Percentiles rank a stretch among this genome's conserved stretches.
phyloP scores from a whole-genome alignment of 23 red algal species.

The Gracilariopsis chorda region DNA sequence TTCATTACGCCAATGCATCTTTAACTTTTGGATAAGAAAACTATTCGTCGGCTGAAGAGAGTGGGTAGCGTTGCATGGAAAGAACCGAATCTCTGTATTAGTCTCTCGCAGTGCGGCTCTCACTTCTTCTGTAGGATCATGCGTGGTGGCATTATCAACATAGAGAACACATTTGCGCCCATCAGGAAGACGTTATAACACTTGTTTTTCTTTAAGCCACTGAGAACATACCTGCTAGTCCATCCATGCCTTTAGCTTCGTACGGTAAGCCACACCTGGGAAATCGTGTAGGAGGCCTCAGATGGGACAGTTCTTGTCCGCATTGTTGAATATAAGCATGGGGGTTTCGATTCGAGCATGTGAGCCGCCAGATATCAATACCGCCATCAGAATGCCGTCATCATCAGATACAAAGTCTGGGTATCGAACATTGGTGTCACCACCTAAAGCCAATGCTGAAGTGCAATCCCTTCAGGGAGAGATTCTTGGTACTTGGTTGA shows the following conservation, averaged over 20 bases:
- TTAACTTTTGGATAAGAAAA: neutral
- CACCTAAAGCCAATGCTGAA: too few relatives aligned
- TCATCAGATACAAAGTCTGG: neutral
- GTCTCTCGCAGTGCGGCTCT: neutral
- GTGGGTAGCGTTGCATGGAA: neutral
- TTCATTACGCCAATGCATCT: neutral
- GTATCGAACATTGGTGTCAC: neutral
- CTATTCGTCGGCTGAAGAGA: neutral
- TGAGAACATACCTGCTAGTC: neutral
- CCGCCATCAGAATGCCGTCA: neutral
- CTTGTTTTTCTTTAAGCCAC: neutral
- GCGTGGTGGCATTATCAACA: neutral
- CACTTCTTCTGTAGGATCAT: neutral
- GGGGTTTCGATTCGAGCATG: neutral
- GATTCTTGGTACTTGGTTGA: too few relatives aligned
- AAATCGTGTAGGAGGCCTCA: neutral
- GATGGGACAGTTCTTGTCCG: neutral
- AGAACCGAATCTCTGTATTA: neutral
- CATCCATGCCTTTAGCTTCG: neutral
- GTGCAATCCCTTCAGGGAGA: too few relatives aligned
- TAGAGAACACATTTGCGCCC: neutral
- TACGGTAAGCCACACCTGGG: neutral
- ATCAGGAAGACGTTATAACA: neutral
- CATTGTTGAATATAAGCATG: neutral
- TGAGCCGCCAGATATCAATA: neutral